A percentile compares a stretch with the other conserved stretches of the same genome.
phyloP scores from a whole-genome alignment of 2,329 filamentous ascomycete species.

The Monosporascus ibericus region DNA sequence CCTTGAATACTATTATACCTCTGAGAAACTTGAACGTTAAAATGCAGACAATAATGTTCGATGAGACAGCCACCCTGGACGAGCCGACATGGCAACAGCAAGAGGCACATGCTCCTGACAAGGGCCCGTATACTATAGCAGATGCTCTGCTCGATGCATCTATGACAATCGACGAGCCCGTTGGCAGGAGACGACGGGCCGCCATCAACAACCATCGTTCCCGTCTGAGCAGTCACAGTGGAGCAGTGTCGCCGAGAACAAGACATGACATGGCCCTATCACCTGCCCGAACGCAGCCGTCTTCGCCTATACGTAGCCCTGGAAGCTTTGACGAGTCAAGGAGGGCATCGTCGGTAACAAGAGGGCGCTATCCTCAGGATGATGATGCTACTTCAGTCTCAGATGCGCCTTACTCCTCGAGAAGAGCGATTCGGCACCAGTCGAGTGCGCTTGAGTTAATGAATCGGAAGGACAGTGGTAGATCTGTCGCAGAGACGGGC shows the following conservation, averaged over 20 bases:
- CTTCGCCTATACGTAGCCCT: constrained; percentile 19
- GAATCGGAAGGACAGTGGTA: constrained; percentile 52
- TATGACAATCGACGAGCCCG: constrained; percentile 71
- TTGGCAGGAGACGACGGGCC: constrained; percentile 46
- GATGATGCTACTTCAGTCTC: constrained; percentile 28
- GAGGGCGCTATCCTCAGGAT: constrained; percentile 21
- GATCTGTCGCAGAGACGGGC: constrained; percentile 52
- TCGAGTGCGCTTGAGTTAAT: constrained; percentile 55
- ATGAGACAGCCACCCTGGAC: constrained; percentile 59
- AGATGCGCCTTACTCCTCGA: constrained; percentile 36
- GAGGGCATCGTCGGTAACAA: constrained; percentile 27
- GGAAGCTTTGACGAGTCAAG: constrained; percentile 32
- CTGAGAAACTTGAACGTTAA: constrained; percentile 71
- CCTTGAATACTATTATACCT: constrained; percentile 66
- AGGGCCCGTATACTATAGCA: constrained; percentile 68
- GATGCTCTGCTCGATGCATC: constrained; percentile 90
- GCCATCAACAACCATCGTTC: constrained; percentile 46
- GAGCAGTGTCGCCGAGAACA: constrained; percentile 31
- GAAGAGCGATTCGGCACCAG: constrained; percentile 47
- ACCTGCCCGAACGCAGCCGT: constrained; percentile 19
- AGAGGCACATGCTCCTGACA: constrained; percentile 27
- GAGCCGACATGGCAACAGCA: constrained; percentile 28
- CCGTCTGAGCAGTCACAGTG: constrained; percentile 32
- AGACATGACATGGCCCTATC: constrained; percentile 22
- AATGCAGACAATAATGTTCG: constrained; percentile 88